Conservation (phyloP, 768 basidiomycete species). For the Strobilomyces echinocephalus region DNA sequence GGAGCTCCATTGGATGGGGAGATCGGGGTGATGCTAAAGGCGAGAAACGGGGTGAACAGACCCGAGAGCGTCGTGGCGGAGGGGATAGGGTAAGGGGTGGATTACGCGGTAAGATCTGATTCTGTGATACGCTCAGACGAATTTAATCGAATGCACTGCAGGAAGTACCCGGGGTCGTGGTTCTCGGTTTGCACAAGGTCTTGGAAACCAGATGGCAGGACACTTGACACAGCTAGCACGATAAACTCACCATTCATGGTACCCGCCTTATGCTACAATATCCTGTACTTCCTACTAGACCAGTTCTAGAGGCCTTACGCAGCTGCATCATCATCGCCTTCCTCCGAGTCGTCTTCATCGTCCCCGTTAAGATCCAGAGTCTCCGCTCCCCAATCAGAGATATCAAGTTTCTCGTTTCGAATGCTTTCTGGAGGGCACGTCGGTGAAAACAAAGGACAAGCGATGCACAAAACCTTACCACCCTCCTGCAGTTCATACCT, state of each 20-base stretch:
- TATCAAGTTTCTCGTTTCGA: conserved; percentile 53
- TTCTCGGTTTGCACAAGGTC: conserved; percentile 75
- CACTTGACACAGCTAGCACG: conserved; percentile 19
- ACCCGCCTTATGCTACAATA: neutral
- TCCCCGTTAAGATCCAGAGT: conserved; percentile 26
- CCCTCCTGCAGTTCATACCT: conserved; percentile 68
- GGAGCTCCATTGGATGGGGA: conserved; percentile 46
- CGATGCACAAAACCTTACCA: conserved; percentile 38
- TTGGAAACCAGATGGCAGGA: conserved; percentile 73
- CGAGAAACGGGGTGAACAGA: conserved; percentile 76
- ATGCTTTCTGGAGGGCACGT: conserved; percentile 38
- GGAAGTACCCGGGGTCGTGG: conserved; percentile 71
- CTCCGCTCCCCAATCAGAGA: conserved; percentile 49
- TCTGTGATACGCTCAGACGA: neutral
- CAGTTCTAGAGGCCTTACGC: conserved; percentile 2
- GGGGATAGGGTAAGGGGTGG: conserved; percentile 57
- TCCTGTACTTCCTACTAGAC: neutral
- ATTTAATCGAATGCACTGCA: conserved; percentile 19
- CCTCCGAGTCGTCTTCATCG: conserved; percentile 17
- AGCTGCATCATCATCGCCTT: conserved; percentile 8
- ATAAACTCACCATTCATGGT: conserved; percentile 8
- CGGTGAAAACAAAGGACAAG: neutral
- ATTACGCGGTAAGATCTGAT: conserved; percentile 45
- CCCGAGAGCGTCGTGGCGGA: conserved; percentile 71
- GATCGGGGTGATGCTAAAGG: conserved; percentile 58